Conservation (phyloP, 2,329 filamentous ascomycete genomes). For the Esteya vermicola region DNA sequence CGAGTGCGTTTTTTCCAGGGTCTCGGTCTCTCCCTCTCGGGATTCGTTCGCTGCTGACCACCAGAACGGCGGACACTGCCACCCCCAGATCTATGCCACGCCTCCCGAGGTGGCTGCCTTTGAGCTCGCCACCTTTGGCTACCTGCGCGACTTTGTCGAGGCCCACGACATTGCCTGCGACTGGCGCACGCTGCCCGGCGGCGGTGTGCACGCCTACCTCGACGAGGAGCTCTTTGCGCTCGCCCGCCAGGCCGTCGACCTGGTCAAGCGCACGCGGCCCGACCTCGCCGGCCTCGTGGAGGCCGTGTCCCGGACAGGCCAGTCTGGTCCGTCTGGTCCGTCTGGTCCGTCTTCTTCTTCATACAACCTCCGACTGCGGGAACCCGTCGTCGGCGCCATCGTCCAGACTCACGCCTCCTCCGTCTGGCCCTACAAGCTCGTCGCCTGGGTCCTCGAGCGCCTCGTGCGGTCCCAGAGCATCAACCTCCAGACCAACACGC, state of each 20-base stretch:
- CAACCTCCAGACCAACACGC: conserved; percentile 64
- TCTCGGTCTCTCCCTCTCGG: neutral
- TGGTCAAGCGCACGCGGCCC: conserved; percentile 35
- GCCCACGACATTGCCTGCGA: conserved; percentile 51
- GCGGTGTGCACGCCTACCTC: conserved; percentile 50
- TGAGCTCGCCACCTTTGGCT: conserved; percentile 54
- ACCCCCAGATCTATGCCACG: conserved; percentile 51
- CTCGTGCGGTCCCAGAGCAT: conserved; percentile 34
- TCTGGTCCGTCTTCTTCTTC: no score
- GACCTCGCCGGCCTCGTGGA: conserved; percentile 36
- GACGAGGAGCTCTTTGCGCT: conserved; percentile 37
- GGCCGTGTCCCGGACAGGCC: conserved; percentile 20
- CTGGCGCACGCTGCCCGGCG: conserved; percentile 40
- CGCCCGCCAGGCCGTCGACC: conserved; percentile 33
- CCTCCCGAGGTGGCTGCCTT: conserved; percentile 51
- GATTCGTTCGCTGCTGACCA: neutral
- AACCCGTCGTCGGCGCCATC: conserved; percentile 48
- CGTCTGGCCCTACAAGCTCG: conserved; percentile 75
- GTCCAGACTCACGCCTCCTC: conserved; percentile 51
- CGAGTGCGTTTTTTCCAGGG: conserved; percentile 34
- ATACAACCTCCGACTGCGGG: conserved; percentile 33
- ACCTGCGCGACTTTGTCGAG: conserved; percentile 42
- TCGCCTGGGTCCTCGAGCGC: conserved; percentile 53
- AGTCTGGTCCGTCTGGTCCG: no score
- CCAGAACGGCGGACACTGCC: conserved; percentile 60